Evolutionary conservation across 2,329 filamentous ascomycete species (phyloP), one percentile per base, ranked within the genome.

Genomic region (Sporothrix protearum): DNA sequence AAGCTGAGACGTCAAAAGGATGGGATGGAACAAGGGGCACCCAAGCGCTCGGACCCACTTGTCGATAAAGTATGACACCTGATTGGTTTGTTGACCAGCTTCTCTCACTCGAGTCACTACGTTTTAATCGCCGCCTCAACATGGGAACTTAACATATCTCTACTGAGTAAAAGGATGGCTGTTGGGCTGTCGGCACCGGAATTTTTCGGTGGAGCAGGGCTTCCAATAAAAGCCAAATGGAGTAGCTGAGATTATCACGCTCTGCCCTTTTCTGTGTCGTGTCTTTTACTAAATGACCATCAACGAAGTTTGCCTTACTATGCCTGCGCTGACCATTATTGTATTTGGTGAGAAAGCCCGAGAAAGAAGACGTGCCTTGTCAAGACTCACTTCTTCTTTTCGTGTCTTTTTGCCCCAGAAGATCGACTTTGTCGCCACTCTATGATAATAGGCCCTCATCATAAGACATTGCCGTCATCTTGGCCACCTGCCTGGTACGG

Each of bases 61-160:
- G 45, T 45, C 47, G 59, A 55, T 5, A 71, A 71, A 61, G 69
- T 57, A 71, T 66, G 69, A 66, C 47, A 71, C 47, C 33, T 71
- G 59, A 71, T 71, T 71, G 69, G 69, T 47, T 36, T 36, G 4
- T 8, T 42, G 1, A 14, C 2, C 25, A 19, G 14, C n/a, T 8
- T 47, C n/a, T n/a, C 49, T 12, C 8, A 36, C 33, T 36, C 8
- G 33, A 36, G 33, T 36, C 1, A 19, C 5, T 28, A 39, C 19
- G 19, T 19, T 39, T n/a, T 19, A 42, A 14, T 36, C 36, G 33
- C 25, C 57, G 22, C 28, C 8, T 61, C 33, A 22, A 36, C 57
- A 42, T 25, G 59, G 59, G 36, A 10, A 25, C 6, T 22, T 9
- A 25, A 22, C 12, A 22, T 42, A 39, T 25, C 22, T 12, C 25